Conservation (phyloP, 2,329 filamentous ascomycete genomes). For the Apiospora hydei region DNA sequence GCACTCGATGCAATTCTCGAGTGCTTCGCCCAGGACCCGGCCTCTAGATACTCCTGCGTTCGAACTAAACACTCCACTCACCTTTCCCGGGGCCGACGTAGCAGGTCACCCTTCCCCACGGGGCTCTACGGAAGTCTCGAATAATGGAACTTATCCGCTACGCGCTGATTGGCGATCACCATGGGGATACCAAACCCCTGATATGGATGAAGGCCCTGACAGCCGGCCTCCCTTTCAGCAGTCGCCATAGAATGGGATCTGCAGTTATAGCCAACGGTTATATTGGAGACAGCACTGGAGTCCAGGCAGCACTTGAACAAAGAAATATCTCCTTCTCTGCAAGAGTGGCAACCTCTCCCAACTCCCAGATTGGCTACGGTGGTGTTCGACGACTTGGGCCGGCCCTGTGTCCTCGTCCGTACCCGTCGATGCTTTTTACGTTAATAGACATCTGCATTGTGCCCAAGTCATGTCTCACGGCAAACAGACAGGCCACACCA, state of each 20-base stretch:
- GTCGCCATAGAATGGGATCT: conserved; percentile 6
- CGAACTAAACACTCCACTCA: background rate
- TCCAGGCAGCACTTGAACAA: background rate
- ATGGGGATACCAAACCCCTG: background rate
- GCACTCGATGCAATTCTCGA: background rate
- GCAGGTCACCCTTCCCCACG: background rate
- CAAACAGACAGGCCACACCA: background rate
- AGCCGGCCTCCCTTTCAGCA: background rate
- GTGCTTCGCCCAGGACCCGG: background rate
- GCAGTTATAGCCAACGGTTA: background rate
- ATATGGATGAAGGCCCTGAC: background rate
- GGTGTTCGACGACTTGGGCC: background rate
- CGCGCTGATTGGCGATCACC: background rate
- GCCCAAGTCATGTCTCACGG: conserved; percentile 6
- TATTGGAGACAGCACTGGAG: background rate
- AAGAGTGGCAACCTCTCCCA: background rate
- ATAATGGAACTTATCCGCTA: background rate
- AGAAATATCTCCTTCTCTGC: background rate
- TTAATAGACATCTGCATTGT: conserved; percentile 20
- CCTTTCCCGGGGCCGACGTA: background rate
- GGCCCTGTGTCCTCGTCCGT: background rate
- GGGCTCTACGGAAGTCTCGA: conserved; percentile 1
- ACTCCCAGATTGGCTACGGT: background rate
- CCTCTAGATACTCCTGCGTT: conserved; percentile 2
- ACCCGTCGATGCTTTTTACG: background rate